phyloP scores from a whole-genome alignment of 768 basidiomycete genomes.

The Mycena galopus region DNA sequence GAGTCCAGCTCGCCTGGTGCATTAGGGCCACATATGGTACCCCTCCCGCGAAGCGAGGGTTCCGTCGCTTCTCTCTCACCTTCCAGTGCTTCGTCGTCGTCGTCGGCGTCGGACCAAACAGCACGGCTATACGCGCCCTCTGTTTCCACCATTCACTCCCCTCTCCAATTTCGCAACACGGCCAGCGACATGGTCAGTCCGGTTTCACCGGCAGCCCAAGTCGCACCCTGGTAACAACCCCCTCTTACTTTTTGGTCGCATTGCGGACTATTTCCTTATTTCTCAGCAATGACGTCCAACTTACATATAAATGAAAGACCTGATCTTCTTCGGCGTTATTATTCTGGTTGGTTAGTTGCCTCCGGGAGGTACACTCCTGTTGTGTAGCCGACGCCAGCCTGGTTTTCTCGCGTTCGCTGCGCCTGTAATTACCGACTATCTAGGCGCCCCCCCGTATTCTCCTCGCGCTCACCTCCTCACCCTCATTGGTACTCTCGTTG shows the following conservation, averaged over 20 bases:
- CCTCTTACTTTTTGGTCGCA: not conserved
- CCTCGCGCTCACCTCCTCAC: too few species aligned
- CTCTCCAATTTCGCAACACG: constrained; percentile 14
- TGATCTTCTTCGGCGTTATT: too few species aligned
- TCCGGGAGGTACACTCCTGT: too few species aligned
- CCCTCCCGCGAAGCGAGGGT: not conserved
- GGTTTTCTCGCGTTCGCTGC: too few species aligned
- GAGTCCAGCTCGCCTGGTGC: constrained; percentile 3
- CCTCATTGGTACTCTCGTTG: too few species aligned
- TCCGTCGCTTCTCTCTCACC: too few species aligned
- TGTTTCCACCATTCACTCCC: constrained; percentile 13
- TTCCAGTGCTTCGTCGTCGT: constrained; percentile 20
- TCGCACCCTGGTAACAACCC: not conserved
- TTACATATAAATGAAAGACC: too few species aligned
- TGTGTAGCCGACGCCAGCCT: too few species aligned
- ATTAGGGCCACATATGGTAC: not conserved
- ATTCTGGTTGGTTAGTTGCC: too few species aligned
- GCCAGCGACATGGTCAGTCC: constrained; percentile 2
- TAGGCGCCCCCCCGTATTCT: too few species aligned
- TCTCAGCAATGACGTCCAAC: too few species aligned
- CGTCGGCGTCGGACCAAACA: constrained; percentile 23
- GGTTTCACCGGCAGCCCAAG: not conserved
- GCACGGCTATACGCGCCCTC: constrained; percentile 2
- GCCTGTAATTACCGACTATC: too few species aligned
- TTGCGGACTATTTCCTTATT: not conserved